Evolutionary conservation across 169 alveolate species (phyloP), one percentile per base, ranked within the genome.

Genomic region (Miamiensis avidus): DNA sequence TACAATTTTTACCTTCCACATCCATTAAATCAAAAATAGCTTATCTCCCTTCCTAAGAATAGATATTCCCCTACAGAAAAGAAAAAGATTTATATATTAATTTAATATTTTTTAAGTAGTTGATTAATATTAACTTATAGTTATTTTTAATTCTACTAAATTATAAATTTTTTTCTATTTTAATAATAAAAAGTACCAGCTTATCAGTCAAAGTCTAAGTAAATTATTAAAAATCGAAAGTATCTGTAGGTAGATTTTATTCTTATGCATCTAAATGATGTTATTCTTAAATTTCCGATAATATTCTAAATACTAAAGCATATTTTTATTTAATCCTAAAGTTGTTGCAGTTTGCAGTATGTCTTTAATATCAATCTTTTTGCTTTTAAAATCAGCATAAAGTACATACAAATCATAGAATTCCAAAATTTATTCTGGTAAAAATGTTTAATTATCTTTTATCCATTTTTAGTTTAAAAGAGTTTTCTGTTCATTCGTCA

Each of bases 61-160:
- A 65, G 29, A 78, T 81, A 29, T 85, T 78, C 29, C 89, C 89
- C 89, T 85, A n/a, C n/a, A n/a, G n/a, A n/a, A n/a, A n/a, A n/a
- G n/a, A n/a, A n/a, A n/a, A n/a, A n/a, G n/a, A n/a, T n/a, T n/a
- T n/a, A n/a, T n/a, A n/a, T n/a, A n/a, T n/a, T n/a, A n/a, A n/a
- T n/a, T n/a, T n/a, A n/a, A n/a, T n/a, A n/a, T n/a, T n/a, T n/a
- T n/a, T n/a, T n/a, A n/a, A n/a, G n/a, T n/a, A n/a, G n/a, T n/a
- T n/a, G n/a, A n/a, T n/a, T n/a, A 33, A 29, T 78, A 65, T 65
- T 65, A 65, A 20, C 16, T 65, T 65, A 65, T 65, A 65, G 32
- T 78, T 25, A 27, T 27, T 74, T 74, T 11, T 28, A 74, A 25
- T 25, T 25, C 28, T 25, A 74, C 20, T 74, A 25, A 25, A 15